Conservation (phyloP, 2,329 filamentous ascomycete species). For the Cladosporium phlei region DNA sequence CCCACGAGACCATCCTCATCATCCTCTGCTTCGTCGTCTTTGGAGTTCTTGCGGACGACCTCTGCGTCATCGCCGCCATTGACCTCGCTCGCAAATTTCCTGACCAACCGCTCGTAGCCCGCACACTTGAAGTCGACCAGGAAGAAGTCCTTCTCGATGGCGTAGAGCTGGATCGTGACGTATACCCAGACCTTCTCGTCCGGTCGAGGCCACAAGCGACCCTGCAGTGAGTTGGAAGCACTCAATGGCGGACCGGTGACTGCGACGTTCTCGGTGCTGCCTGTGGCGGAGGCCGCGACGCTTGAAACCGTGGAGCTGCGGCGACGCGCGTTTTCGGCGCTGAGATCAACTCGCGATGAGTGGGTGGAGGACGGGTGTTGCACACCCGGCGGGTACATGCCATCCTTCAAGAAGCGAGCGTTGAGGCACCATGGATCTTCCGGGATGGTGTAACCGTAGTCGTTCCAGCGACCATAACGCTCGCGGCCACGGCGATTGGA, state of each 20-base stretch:
- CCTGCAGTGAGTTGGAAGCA: slow-evolving; percentile 13
- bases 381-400: slow-evolving; percentile 56
- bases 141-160: slow-evolving; percentile 86
- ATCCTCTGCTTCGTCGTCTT: slow-evolving; percentile 26
- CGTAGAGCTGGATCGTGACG: slow-evolving; percentile 92
- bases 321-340: slow-evolving; percentile 17
- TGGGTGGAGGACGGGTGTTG: slow-evolving; percentile 48
- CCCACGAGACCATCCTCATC: slow-evolving; percentile 33
- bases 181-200: slow-evolving; percentile 82
- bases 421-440: slow-evolving; percentile 94
- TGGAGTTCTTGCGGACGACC: slow-evolving; percentile 17
- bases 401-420: slow-evolving; percentile 80
- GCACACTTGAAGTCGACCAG: slow-evolving; percentile 98
- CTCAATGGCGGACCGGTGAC: slow-evolving; percentile 16
- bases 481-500: slow-evolving; percentile 31
- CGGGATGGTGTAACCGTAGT: slow-evolving; percentile 72
- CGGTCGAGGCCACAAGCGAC: slow-evolving; percentile 20
- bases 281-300: slow-evolving; percentile 16
- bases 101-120: slow-evolving; percentile 83
- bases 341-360: slow-evolving; percentile 45
- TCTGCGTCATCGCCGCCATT: slow-evolving; percentile 21
- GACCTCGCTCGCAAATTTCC: slow-evolving; percentile 35
- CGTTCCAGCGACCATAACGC: slow-evolving; percentile 43
- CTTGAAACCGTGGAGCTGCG: slow-evolving; percentile 27
- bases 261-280: slow-evolving; percentile 28